Base-by-base conservation (phyloP, 768 basidiomycete genomes). In the Xerocomellus amylosporus region DNA sequence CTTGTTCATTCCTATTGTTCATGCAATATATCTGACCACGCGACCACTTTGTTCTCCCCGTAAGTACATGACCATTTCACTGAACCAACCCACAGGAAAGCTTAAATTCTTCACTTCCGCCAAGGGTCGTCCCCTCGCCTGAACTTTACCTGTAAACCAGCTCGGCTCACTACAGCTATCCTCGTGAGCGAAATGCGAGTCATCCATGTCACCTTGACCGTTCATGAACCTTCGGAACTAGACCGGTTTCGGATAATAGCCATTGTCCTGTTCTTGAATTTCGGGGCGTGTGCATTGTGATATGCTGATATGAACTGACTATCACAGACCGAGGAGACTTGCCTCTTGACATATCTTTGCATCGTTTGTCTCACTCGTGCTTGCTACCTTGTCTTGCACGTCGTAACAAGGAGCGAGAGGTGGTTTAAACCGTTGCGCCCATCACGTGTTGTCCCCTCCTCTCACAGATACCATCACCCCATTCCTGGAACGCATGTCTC, bases 311-410 rank as follows among this genome's bases (percentile, higher is more conserved):
- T 68, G 61, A 52, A 58, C 56, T 57, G 31, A 56, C 55, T 48
- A 26, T 33, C 19, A 31, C 49, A 53, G 30, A 31, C 45, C 26
- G 47, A 50, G 49, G 58, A 45, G 24, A 55, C 49, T 48, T 37
- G 33, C 54, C 56, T 39, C 55, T 63, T 59, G 59, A 60, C 62
- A 52, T 59, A 53, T 58, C 56, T 20, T 46, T 50, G 22, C 40
- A 31, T 36, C 30, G 26, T 37, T 61, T 69, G 67, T 67, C 62
- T 67, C 62, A 64, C 54, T 42, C 4, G 49, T 30, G 47, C 42
- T 64, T 20, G 49, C 56, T 47, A 76, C 46, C 71, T 83, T 52
- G 69, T 84, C 33, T 73, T 71, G 40, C 40, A 24, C 24, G 30
- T 52, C 44, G 19, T 45, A 53, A 77, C 80, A 59, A 74, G 57